Conservation (phyloP, 352 stramenopile species). For the Pythium rishiriense region DNA sequence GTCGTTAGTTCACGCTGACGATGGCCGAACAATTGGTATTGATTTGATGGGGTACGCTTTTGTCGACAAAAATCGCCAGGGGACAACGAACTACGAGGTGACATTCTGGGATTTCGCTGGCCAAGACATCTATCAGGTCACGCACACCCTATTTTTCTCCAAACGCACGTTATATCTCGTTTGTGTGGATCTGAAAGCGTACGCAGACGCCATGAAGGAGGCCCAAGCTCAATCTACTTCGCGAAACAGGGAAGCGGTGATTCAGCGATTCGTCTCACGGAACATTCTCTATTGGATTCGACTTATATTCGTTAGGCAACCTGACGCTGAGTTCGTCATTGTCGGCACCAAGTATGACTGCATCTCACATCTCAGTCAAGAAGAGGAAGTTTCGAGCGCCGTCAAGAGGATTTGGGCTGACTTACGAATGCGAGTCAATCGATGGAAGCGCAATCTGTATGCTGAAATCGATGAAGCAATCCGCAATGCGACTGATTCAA, state of each 20-base stretch:
- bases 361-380: neutral
- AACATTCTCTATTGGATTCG: neutral
- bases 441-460: neutral
- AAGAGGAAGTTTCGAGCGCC: neutral
- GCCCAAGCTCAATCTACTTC: neutral
- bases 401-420: neutral
- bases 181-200: conserved; percentile 1
- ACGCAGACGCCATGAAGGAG: neutral
- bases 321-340: neutral
- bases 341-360: neutral
- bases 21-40: conserved; percentile 1
- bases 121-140: neutral
- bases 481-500: neutral
- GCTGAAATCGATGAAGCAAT: neutral
- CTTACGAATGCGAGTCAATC: neutral
- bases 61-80: neutral
- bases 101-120: neutral
- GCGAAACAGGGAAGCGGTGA: neutral
- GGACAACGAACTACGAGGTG: neutral
- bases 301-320: neutral
- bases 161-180: neutral
- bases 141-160: neutral
- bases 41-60: neutral
- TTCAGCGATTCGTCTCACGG: neutral
- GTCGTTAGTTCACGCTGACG: neutral